Percentiles rank a stretch among this genome's conserved stretches.
phyloP scores from a whole-genome alignment of 441 rosid species.

The Adansonia rubrostipa region DNA sequence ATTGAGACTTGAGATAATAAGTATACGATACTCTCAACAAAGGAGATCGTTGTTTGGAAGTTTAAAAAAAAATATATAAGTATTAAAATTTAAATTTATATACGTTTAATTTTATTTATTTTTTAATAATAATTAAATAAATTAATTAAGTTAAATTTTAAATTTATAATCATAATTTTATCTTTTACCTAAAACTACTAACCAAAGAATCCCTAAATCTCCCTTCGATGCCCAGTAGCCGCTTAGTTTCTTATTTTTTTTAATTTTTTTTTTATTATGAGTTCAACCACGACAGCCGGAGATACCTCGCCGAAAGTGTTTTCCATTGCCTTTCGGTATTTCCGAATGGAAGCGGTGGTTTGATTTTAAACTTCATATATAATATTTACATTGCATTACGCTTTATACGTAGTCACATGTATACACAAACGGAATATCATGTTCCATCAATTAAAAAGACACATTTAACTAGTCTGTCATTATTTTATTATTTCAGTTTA shows the following conservation, averaged over 20 bases:
- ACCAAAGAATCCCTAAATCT: neutral
- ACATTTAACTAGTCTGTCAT: neutral
- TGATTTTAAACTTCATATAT: too few relatives aligned
- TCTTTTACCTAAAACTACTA: slow-evolving; percentile 17
- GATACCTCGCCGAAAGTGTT: slow-evolving; percentile 25
- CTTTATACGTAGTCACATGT: too few relatives aligned
- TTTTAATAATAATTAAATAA: too few relatives aligned
- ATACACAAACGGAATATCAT: neutral
- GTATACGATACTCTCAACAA: neutral
- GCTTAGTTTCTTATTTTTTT: neutral
- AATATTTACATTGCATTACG: too few relatives aligned
- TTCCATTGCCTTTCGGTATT: slow-evolving; percentile 12
- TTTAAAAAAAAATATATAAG: too few relatives aligned
- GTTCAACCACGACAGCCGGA: slow-evolving; percentile 19
- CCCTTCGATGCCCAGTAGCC: too few relatives aligned
- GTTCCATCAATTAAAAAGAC: slow-evolving; percentile 18
- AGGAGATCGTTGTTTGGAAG: too few relatives aligned
- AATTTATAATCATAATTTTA: slow-evolving; percentile 10
- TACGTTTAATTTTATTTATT: too few relatives aligned
- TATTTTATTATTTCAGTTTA: too few relatives aligned
- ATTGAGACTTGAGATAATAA: neutral
- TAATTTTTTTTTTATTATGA: neutral
- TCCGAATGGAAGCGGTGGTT: neutral
- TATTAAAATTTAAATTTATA: too few relatives aligned
- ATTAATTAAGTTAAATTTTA: too few relatives aligned